These are phyloP conservation scores for Nemania serpens DNA, from an alignment of 2,329 filamentous ascomycete species.

Conservation along the genomic window DNA sequence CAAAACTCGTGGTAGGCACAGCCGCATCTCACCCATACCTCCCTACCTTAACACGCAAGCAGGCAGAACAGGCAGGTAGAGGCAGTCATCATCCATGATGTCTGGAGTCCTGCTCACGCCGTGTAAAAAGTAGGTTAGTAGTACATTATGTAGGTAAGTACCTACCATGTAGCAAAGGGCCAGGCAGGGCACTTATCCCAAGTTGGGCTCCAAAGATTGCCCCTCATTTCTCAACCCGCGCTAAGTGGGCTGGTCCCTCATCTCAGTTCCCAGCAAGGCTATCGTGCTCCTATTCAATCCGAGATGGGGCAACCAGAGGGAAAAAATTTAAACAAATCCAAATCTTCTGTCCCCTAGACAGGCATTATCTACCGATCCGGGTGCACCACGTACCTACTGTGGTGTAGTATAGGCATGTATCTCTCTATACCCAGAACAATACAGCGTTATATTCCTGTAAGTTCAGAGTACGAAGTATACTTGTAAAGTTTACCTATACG, in stretches of 20 bases:
- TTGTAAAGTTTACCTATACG: too few species aligned
- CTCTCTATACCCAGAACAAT: too few species aligned
- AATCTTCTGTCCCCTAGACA: neutral
- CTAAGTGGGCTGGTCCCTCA: conserved; percentile 29
- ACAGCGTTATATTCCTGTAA: too few species aligned
- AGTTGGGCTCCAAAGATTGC: conserved; percentile 26
- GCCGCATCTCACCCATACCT: neutral
- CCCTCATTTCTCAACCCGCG: conserved; percentile 30
- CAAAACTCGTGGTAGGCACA: conserved; percentile 5
- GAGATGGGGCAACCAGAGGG: conserved; percentile 2
- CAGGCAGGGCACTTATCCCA: neutral
- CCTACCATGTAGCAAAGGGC: neutral
- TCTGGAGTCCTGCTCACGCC: neutral
- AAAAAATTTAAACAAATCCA: conserved; percentile 13
- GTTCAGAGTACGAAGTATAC: too few species aligned
- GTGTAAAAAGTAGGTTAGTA: neutral
- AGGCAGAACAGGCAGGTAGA: neutral
- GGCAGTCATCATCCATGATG: neutral
- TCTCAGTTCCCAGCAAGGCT: conserved; percentile 19
- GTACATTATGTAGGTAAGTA: neutral
- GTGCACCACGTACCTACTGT: neutral
- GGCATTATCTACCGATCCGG: neutral
- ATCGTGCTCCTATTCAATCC: conserved; percentile 1
- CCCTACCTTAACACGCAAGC: neutral
- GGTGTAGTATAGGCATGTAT: too few species aligned